phyloP scores from a whole-genome alignment of 2,329 filamentous ascomycete genomes.

The Monosporascus sp. region DNA sequence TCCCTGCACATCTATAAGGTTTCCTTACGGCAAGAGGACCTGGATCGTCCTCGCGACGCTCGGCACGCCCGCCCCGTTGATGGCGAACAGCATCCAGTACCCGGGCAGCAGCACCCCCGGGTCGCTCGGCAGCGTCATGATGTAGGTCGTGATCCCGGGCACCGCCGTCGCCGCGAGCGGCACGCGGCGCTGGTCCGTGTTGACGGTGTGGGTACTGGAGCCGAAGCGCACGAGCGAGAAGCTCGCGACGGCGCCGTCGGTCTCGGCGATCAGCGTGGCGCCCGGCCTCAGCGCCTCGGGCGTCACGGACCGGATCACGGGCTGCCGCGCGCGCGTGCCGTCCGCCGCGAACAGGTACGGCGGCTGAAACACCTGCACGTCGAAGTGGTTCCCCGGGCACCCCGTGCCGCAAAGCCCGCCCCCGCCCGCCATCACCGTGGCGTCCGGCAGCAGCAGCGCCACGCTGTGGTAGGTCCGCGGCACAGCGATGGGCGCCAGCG shows the following conservation, averaged over 20 bases:
- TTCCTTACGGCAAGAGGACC: slow-evolving; percentile 11
- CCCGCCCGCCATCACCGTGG: slow-evolving; percentile 40
- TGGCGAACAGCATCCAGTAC: slow-evolving; percentile 43
- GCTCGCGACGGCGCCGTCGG: slow-evolving; percentile 19
- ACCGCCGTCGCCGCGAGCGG: slow-evolving; percentile 22
- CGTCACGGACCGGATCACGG: slow-evolving; percentile 32
- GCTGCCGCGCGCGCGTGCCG: slow-evolving; percentile 31
- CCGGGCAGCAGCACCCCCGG: slow-evolving; percentile 40
- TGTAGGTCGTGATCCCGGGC: slow-evolving; percentile 25
- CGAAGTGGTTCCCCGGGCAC: slow-evolving; percentile 41
- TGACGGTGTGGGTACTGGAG: slow-evolving; percentile 42
- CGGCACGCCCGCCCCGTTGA: slow-evolving; percentile 36
- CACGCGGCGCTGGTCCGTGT: slow-evolving; percentile 48
- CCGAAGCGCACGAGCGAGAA: slow-evolving; percentile 41
- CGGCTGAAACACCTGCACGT: slow-evolving; percentile 45
- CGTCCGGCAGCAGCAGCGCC: slow-evolving; percentile 39
- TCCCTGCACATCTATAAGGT: too few relatives aligned
- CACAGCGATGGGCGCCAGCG: slow-evolving; percentile 25
- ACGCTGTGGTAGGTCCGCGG: slow-evolving; percentile 40
- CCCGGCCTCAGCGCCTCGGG: slow-evolving; percentile 26
- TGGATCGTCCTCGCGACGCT: slow-evolving; percentile 35
- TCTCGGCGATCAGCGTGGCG: slow-evolving; percentile 26
- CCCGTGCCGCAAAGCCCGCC: slow-evolving; percentile 40
- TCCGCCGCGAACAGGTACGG: slow-evolving; percentile 43
- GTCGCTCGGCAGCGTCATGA: slow-evolving; percentile 34